These are phyloP conservation scores for Solanum okadae DNA, from an alignment of 257 asterid species.

Conservation along the genomic window DNA sequence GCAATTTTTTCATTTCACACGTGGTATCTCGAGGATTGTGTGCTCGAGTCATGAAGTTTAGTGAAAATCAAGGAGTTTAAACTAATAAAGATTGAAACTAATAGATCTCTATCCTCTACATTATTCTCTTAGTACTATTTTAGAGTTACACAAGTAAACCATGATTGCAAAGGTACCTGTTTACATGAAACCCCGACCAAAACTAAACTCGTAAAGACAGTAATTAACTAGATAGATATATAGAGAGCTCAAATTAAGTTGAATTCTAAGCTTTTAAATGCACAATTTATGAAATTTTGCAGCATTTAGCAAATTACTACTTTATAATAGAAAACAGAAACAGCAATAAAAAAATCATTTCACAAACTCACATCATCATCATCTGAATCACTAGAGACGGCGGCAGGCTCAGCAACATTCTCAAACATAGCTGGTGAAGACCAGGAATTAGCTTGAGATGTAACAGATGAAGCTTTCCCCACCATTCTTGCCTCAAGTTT, in stretches of 20 bases:
- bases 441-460: conserved; percentile 39
- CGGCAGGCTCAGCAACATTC: conserved; percentile 33
- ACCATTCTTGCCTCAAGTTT: conserved; percentile 89
- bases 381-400: conserved; percentile 64
- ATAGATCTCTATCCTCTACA: neutral
- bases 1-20: neutral
- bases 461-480: conserved; percentile 56
- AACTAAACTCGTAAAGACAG: neutral
- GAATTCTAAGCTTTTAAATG: neutral
- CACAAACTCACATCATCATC: conserved; percentile 67
- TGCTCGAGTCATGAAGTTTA: neutral
- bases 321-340: neutral
- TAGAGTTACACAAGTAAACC: neutral
- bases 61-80: neutral
- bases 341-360: neutral
- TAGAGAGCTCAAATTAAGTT: neutral
- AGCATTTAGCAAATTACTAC: neutral
- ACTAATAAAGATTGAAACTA: neutral
- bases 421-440: conserved; percentile 38
- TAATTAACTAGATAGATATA: neutral
- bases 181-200: neutral
- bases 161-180: neutral
- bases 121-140: neutral
- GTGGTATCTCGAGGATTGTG: neutral
- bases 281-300: neutral